Evolutionary conservation across 805 yeast species (phyloP).

Genomic region (Myxozyma vanderwaltii): DNA sequence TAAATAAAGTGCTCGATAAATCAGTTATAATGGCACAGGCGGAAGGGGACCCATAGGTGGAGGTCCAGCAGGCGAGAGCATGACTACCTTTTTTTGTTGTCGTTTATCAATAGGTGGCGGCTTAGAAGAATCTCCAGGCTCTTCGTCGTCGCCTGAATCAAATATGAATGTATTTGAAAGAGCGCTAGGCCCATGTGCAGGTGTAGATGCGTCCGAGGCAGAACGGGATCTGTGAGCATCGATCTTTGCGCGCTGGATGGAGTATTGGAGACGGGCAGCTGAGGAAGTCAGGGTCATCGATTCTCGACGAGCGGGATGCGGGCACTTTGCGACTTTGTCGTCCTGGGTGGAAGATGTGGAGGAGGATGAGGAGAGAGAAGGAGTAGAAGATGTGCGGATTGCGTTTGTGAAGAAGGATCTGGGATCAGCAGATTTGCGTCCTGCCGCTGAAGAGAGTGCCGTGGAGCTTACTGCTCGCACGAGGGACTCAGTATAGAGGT

Average conservation of each 20-base stretch:
- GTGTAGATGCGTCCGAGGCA: conserved; percentile 2
- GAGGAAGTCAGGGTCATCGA: conserved; percentile 15
- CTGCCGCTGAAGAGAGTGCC: neutral
- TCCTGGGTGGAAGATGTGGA: conserved; percentile 3
- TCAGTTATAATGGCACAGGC: conserved; percentile 1
- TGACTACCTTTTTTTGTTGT: neutral
- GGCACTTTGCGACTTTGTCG: neutral
- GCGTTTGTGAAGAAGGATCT: conserved; percentile 1
- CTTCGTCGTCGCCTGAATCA: neutral
- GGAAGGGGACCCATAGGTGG: conserved; percentile 14
- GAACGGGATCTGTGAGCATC: conserved; percentile 11
- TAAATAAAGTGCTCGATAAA: neutral
- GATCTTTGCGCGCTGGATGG: conserved; percentile 3
- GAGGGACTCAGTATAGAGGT: conserved; percentile 3
- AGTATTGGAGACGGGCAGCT: conserved; percentile 6
- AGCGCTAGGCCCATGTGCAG: neutral
- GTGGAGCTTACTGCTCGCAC: conserved; percentile 7
- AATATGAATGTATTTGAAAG: neutral
- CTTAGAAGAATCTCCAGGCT: neutral
- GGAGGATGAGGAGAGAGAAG: conserved; percentile 10
- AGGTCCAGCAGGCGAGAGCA: conserved; percentile 17
- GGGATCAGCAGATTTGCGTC: neutral
- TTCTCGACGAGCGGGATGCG: conserved; percentile 22
- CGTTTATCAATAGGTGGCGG: neutral
- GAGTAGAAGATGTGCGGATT: conserved; percentile 3